Conservation (phyloP, 2,329 filamentous ascomycete species). For the Magnaporthiopsis incrustans region DNA sequence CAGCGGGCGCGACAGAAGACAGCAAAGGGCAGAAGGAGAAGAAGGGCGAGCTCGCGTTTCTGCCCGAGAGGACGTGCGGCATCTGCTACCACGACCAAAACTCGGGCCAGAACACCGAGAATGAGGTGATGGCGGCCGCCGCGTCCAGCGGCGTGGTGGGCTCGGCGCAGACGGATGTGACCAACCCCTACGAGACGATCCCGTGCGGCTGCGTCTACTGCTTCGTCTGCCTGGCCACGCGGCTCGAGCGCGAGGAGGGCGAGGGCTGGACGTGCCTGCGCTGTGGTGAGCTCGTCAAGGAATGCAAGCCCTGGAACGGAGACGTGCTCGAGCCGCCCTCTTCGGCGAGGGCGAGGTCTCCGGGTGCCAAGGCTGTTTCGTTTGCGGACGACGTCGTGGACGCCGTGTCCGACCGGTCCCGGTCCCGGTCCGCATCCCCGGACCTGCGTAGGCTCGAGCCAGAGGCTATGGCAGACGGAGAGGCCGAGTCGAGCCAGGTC, state of each 20-base stretch:
- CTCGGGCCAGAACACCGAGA: slow-evolving; percentile 58
- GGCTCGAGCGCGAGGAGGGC: slow-evolving; percentile 85
- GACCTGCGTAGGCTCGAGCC: slow-evolving; percentile 9
- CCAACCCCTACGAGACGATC: slow-evolving; percentile 88
- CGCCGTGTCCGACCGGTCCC: slow-evolving; percentile 18
- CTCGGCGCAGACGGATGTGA: slow-evolving; percentile 85
- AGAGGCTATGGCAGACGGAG: slow-evolving; percentile 5
- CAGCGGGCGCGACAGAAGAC: slow-evolving; percentile 35
- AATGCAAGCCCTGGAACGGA: slow-evolving; percentile 86
- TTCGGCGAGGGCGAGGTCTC: background rate
- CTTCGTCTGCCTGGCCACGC: slow-evolving; percentile 87
- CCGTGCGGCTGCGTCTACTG: slow-evolving; percentile 92
- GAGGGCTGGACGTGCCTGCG: slow-evolving; percentile 89
- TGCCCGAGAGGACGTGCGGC: slow-evolving; percentile 89
- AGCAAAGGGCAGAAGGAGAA: slow-evolving; percentile 41
- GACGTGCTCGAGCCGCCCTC: slow-evolving; percentile 63
- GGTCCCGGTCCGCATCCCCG: background rate
- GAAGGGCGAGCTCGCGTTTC: slow-evolving; percentile 69
- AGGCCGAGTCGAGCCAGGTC: slow-evolving; percentile 1
- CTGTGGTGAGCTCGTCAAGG: slow-evolving; percentile 74
- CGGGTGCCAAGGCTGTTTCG: slow-evolving; percentile 46
- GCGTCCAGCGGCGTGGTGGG: slow-evolving; percentile 72
- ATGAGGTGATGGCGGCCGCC: slow-evolving; percentile 61
- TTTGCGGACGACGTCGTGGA: slow-evolving; percentile 48
- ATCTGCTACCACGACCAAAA: slow-evolving; percentile 97